phyloP scores from a whole-genome alignment of 176 grass and related monocot species.

The Musa itinerans region DNA sequence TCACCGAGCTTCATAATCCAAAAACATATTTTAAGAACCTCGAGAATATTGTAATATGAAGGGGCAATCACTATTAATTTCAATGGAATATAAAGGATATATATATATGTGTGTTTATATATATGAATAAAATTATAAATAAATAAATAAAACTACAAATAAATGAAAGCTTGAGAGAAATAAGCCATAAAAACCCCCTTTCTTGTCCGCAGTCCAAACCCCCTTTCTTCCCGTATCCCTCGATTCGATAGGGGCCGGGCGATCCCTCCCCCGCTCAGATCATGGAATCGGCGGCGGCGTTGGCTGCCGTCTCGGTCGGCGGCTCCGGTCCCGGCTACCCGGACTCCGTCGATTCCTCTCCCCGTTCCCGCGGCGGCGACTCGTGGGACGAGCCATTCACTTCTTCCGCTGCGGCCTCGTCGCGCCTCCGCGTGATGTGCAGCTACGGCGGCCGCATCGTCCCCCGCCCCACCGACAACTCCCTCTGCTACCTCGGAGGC shows the following conservation, averaged over 20 bases:
- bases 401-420: slow-evolving; percentile 39
- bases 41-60: too few relatives aligned
- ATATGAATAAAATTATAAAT: background rate
- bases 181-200: background rate
- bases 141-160: background rate
- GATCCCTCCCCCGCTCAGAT: background rate
- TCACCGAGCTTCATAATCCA: too few relatives aligned
- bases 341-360: slow-evolving; percentile 81
- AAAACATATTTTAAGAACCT: too few relatives aligned
- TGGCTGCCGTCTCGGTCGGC: slow-evolving; percentile 19
- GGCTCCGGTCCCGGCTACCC: slow-evolving; percentile 39
- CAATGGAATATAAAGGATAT: background rate
- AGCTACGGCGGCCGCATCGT: slow-evolving; percentile 96
- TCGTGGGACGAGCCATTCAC: slow-evolving; percentile 83
- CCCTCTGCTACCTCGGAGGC: slow-evolving; percentile 79
- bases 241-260: slow-evolving; percentile 30
- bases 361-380: slow-evolving; percentile 84
- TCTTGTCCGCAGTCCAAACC: background rate
- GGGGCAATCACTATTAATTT: background rate
- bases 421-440: slow-evolving; percentile 81
- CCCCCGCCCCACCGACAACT: slow-evolving; percentile 81
- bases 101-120: too few relatives aligned
- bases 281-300: slow-evolving; percentile 58
- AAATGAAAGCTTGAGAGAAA: background rate
- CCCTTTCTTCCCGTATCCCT: background rate